Evolutionary conservation across 2,329 filamentous ascomycete species (phyloP).

Genomic region (Cercospora sesami): DNA sequence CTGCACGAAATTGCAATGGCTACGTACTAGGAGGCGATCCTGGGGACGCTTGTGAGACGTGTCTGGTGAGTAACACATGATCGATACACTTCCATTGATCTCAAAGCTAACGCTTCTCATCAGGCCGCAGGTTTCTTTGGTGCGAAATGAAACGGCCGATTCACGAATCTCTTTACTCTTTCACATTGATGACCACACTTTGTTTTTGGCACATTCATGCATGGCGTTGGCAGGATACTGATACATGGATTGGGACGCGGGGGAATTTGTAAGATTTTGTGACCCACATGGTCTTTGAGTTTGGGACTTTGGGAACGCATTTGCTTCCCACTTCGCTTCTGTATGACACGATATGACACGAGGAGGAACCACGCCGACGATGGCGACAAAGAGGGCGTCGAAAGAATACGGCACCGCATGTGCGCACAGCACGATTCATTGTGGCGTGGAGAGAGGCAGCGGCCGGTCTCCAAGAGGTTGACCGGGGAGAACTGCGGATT

Average conservation of each 20-base stretch:
- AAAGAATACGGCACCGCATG: not conserved
- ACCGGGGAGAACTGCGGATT: not conserved
- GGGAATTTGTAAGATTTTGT: not conserved
- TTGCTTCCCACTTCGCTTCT: not conserved
- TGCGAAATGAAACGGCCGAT: slow-evolving; percentile 20
- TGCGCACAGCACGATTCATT: not conserved
- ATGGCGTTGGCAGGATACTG: slow-evolving; percentile 6
- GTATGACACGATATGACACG: slow-evolving; percentile 6
- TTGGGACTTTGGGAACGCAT: not conserved
- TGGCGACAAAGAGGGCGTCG: not conserved
- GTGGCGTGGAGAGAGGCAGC: not conserved
- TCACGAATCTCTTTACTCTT: not conserved
- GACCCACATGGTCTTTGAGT: not conserved
- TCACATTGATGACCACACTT: not conserved
- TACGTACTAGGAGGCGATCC: slow-evolving; percentile 39
- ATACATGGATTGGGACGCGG: not conserved
- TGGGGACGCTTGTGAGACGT: slow-evolving; percentile 40
- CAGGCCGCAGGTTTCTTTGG: slow-evolving; percentile 39
- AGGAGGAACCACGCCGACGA: not conserved
- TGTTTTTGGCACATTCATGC: not conserved
- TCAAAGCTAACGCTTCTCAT: slow-evolving; percentile 14
- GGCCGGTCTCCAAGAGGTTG: not conserved
- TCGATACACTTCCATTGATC: not conserved
- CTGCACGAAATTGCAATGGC: slow-evolving; percentile 40
- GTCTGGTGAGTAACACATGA: slow-evolving; percentile 28